Percentiles rank a stretch among this genome's conserved stretches.
These are phyloP conservation scores for Leishmania braziliensis DNA, from an alignment of 208 protist species.

Conservation along the genomic window DNA sequence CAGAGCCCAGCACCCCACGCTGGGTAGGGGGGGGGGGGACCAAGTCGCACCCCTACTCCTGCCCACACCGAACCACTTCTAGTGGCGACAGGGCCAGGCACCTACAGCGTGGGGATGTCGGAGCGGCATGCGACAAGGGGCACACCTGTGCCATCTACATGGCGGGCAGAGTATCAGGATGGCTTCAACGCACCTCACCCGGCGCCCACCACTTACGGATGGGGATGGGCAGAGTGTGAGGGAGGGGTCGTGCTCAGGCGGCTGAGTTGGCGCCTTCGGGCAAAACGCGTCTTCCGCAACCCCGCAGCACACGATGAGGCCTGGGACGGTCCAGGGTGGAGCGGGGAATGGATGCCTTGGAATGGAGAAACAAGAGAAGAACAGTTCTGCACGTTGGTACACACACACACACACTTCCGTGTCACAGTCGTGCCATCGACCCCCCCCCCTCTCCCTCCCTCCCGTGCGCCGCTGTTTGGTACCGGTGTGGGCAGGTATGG, in stretches of 20 bases:
- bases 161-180: not conserved
- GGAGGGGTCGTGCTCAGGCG: not conserved
- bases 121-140: not conserved
- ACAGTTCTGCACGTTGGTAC: not conserved
- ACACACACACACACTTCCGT: not conserved
- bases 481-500: too few relatives aligned
- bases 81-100: not conserved
- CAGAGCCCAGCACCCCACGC: not conserved
- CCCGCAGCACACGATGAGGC: not conserved
- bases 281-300: too few relatives aligned
- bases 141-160: not conserved
- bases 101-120: not conserved
- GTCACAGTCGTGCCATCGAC: not conserved
- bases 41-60: not conserved
- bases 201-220: not conserved
- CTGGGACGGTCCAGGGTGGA: too few relatives aligned
- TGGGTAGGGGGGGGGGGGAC: not conserved
- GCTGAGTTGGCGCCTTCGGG: not conserved
- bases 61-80: not conserved
- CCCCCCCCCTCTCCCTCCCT: not conserved
- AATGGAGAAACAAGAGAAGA: too few relatives aligned
- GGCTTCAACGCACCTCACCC: not conserved
- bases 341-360: too few relatives aligned
- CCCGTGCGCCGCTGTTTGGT: too few relatives aligned
- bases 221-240: not conserved